phyloP scores from a whole-genome alignment of 345 rosid species.

The Garcia nutans region DNA sequence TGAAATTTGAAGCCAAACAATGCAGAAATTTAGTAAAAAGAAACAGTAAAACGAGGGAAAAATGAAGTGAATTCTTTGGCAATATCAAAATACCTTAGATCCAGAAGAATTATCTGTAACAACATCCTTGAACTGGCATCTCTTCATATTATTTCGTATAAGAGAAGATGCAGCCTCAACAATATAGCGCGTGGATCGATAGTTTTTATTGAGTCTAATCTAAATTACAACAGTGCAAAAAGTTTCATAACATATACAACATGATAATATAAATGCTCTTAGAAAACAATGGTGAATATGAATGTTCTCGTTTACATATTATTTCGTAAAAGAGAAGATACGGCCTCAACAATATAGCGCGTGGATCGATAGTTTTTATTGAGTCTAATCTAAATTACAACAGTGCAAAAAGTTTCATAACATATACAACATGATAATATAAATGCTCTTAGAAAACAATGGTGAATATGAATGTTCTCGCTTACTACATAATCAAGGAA shows the following conservation, averaged over 20 bases:
- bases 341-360: conserved; percentile 87
- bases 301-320: conserved; percentile 37
- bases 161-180: conserved; percentile 93
- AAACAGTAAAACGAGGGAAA: not conserved
- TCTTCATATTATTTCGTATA: conserved; percentile 64
- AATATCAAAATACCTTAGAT: conserved; percentile 63
- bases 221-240: conserved; percentile 37
- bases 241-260: conserved; percentile 8
- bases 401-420: conserved; percentile 11
- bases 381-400: conserved; percentile 65
- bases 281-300: not conserved
- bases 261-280: not conserved
- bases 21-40: conserved; percentile 7
- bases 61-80: not conserved
- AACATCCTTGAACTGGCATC: conserved; percentile 63
- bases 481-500: conserved; percentile 4
- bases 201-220: conserved; percentile 79
- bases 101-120: conserved; percentile 79
- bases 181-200: conserved; percentile 78
- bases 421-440: conserved; percentile 5
- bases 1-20: conserved; percentile 20
- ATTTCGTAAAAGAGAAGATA: conserved; percentile 70
- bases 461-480: not conserved
- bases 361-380: conserved; percentile 83
- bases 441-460: not conserved